Conservation (phyloP, 352 stramenopile genomes). For the Globisporangium lucens region DNA sequence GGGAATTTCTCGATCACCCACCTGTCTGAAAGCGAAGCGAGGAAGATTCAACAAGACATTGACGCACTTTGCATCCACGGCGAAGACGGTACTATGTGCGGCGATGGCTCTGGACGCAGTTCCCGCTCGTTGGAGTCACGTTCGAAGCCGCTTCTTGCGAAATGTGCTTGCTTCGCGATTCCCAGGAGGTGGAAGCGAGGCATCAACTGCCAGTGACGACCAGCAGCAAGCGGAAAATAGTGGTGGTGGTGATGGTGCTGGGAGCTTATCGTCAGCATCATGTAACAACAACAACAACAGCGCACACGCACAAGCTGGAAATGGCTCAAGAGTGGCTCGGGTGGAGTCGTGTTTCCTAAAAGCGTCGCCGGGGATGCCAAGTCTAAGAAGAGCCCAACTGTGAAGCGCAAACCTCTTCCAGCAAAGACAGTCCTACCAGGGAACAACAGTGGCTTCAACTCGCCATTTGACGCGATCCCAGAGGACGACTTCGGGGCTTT, state of each 20-base stretch:
- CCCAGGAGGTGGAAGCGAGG: not conserved
- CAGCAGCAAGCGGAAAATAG: not conserved
- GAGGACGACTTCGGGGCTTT: constrained; percentile 50
- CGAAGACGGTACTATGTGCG: constrained; percentile 74
- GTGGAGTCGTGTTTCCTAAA: constrained; percentile 3
- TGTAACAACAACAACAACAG: constrained; percentile 4
- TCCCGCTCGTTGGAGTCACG: constrained; percentile 73
- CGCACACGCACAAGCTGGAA: not conserved
- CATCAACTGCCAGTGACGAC: not conserved
- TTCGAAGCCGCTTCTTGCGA: constrained; percentile 71
- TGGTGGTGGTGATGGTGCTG: not conserved
- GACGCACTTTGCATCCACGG: constrained; percentile 58
- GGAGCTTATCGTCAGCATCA: not conserved
- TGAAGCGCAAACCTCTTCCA: constrained; percentile 13
- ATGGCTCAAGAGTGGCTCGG: not conserved
- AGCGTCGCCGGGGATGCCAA: constrained; percentile 3
- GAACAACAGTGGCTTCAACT: constrained; percentile 13
- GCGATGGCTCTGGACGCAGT: constrained; percentile 84
- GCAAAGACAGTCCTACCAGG: constrained; percentile 6
- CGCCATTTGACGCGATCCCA: constrained; percentile 19
- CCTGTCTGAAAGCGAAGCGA: constrained; percentile 47
- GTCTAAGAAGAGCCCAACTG: constrained; percentile 6
- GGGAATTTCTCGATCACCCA: constrained; percentile 51
- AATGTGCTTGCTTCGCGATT: constrained; percentile 22
- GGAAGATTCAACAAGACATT: constrained; percentile 56